These are phyloP conservation scores for Nannizziopsis arthrosporioides DNA, from an alignment of 2,329 filamentous ascomycete genomes.

Conservation along the genomic window DNA sequence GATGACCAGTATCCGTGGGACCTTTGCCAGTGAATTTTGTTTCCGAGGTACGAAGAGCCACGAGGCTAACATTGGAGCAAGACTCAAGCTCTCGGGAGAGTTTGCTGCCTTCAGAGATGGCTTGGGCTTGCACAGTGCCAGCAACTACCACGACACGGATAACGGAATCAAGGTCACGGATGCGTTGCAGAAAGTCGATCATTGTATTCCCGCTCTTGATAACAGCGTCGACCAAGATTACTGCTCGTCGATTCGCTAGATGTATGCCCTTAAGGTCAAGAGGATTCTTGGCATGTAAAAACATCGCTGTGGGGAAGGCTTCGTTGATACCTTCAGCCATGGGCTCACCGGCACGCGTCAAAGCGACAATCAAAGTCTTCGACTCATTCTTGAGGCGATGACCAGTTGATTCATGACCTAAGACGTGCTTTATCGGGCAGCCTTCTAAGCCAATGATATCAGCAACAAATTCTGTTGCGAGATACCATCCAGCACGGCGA, in stretches of 20 bases:
- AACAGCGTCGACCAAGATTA: slow-evolving; percentile 50
- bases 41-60: slow-evolving; percentile 45
- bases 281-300: slow-evolving; percentile 37
- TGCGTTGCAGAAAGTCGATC: slow-evolving; percentile 37
- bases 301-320: slow-evolving; percentile 41
- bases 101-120: slow-evolving; percentile 17
- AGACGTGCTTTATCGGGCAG: slow-evolving; percentile 42
- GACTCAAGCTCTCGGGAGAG: slow-evolving; percentile 16
- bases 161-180: slow-evolving; percentile 31
- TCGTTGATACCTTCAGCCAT: slow-evolving; percentile 50
- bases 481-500: slow-evolving; percentile 40
- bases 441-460: slow-evolving; percentile 40
- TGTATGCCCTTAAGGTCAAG: slow-evolving; percentile 36
- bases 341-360: slow-evolving; percentile 54
- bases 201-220: slow-evolving; percentile 47
- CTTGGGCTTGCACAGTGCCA: slow-evolving; percentile 42
- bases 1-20: slow-evolving; percentile 47
- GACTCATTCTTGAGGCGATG: slow-evolving; percentile 39
- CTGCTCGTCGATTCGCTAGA: slow-evolving; percentile 28
- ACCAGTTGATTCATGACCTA: slow-evolving; percentile 36
- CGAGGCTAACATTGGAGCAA: slow-evolving; percentile 29
- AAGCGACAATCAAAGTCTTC: slow-evolving; percentile 43
- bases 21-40: slow-evolving; percentile 46
- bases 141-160: slow-evolving; percentile 45
- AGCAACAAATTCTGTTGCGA: slow-evolving; percentile 41